Conservation (phyloP, 441 rosid species). For the Erodium texanum region DNA sequence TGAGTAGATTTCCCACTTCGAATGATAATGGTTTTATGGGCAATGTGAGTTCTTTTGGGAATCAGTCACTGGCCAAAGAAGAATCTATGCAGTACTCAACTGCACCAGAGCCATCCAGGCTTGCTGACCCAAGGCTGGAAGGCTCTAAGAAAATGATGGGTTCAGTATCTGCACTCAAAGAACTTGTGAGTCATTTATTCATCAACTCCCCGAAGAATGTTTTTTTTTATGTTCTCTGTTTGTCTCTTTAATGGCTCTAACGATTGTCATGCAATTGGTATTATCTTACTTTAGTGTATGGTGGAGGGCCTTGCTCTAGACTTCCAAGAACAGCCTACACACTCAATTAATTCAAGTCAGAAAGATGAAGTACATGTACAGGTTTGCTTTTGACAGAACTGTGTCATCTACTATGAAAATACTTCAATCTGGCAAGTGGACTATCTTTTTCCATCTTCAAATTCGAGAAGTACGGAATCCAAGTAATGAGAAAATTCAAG, state of each 20-base stretch:
- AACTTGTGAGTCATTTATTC: conserved; percentile 59
- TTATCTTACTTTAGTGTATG: conserved; percentile 47
- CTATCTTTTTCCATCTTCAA: neutral
- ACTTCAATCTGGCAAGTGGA: neutral
- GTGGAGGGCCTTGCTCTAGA: conserved; percentile 67
- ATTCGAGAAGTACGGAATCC: neutral
- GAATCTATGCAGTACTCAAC: conserved; percentile 43
- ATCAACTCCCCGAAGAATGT: conserved; percentile 11
- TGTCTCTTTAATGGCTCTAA: conserved; percentile 9
- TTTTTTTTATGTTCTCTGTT: neutral
- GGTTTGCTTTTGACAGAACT: conserved; percentile 38
- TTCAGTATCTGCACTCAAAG: conserved; percentile 71
- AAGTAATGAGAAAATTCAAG: neutral
- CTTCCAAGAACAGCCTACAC: conserved; percentile 53
- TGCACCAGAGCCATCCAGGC: conserved; percentile 49
- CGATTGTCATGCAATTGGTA: conserved; percentile 21
- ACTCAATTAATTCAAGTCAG: conserved; percentile 48
- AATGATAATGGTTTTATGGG: conserved; percentile 50
- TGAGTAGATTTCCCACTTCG: conserved; percentile 37
- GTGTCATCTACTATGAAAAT: neutral
- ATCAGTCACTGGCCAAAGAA: conserved; percentile 46
- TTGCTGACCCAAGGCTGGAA: conserved; percentile 64
- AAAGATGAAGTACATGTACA: conserved; percentile 76
- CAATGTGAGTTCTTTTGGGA: conserved; percentile 38
- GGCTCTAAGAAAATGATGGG: conserved; percentile 47